These are phyloP conservation scores for Melaleuca alternifolia DNA, from an alignment of 345 rosid species.

Conservation along the genomic window DNA sequence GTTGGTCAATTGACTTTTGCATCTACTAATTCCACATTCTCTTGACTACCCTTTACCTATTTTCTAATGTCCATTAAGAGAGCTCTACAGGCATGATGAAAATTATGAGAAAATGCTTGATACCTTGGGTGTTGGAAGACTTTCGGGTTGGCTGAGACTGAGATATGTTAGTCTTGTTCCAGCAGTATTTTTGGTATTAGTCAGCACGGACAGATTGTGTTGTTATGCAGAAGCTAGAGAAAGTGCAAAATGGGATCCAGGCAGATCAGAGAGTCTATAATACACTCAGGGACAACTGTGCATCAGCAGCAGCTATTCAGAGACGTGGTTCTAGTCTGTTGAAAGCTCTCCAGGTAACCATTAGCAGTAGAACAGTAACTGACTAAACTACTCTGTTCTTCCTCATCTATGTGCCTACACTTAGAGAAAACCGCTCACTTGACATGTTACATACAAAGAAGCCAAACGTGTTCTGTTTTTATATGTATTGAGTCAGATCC, in stretches of 20 bases:
- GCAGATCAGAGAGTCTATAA: slow-evolving; percentile 56
- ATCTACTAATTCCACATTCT: not conserved
- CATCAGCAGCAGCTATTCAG: slow-evolving; percentile 54
- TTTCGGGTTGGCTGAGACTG: not conserved
- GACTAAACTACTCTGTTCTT: not conserved
- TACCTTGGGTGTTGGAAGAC: not conserved
- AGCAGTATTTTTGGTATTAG: not conserved
- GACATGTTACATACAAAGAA: not conserved
- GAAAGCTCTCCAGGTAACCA: slow-evolving; percentile 57
- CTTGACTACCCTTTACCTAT: not conserved
- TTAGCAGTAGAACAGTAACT: not conserved
- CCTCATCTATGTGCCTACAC: not conserved
- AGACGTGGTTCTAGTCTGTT: slow-evolving; percentile 39
- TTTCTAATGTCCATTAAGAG: not conserved
- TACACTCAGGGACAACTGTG: slow-evolving; percentile 42
- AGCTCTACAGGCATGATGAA: not conserved
- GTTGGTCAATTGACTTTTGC: not conserved
- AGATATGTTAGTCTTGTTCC: not conserved
- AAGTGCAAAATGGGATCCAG: slow-evolving; percentile 40
- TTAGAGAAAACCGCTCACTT: not conserved
- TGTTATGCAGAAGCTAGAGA: slow-evolving; percentile 59
- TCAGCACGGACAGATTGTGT: not conserved
- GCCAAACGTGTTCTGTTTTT: not conserved
- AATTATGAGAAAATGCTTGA: not conserved
- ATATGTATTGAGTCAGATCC: not conserved